Conservation (phyloP, 192 early-diverging fungal genomes). For the Entomortierella beljakovae region DNA sequence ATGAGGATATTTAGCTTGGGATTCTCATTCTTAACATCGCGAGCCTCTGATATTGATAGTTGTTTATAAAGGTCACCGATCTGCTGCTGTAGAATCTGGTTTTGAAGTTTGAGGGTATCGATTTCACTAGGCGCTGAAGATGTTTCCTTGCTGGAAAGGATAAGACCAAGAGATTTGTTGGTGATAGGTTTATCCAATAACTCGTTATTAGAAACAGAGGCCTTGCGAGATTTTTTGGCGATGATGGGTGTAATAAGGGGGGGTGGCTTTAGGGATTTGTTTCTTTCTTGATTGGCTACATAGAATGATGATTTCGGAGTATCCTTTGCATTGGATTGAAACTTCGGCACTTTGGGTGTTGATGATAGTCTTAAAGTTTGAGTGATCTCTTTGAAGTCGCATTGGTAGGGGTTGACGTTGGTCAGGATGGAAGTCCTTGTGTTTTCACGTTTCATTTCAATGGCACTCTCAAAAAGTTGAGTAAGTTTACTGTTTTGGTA, state of each 20-base stretch:
- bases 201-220: no score
- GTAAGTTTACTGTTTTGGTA: slow-evolving; percentile 79
- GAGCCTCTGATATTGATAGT: neutral
- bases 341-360: slow-evolving; percentile 54
- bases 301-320: neutral
- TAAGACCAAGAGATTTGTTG: no score
- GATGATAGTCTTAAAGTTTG: slow-evolving; percentile 73
- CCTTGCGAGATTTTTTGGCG: no score
- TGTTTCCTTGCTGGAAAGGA: no score
- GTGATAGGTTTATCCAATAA: no score
- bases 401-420: slow-evolving; percentile 70
- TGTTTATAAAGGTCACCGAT: slow-evolving; percentile 2
- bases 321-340: neutral
- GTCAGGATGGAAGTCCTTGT: slow-evolving; percentile 64
- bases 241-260: no score
- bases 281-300: neutral
- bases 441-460: slow-evolving; percentile 58
- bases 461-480: slow-evolving; percentile 69
- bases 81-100: neutral
- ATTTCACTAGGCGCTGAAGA: neutral
- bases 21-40: neutral
- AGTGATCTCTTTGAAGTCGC: slow-evolving; percentile 64
- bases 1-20: neutral
- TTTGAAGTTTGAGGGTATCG: neutral
- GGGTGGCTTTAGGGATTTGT: no score